A percentile compares a stretch with the other conserved stretches of the same genome.
phyloP scores from a whole-genome alignment of 768 basidiomycete genomes.

The Rubroboletus satanas region DNA sequence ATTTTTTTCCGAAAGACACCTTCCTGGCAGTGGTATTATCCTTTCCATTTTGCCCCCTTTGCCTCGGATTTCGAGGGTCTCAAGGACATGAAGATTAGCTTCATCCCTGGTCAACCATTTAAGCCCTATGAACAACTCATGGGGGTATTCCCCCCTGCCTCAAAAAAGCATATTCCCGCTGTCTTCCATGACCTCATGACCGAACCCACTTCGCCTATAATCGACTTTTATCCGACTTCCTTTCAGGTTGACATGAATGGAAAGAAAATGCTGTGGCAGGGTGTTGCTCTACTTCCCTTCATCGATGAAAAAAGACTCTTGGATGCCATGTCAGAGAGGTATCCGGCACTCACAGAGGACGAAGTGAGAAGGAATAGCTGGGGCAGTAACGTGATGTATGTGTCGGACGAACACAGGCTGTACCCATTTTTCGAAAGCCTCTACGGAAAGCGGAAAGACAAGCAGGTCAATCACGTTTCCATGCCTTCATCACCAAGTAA shows the following conservation, averaged over 20 bases:
- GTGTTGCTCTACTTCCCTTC: slow-evolving; percentile 93
- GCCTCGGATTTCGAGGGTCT: slow-evolving; percentile 89
- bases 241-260: slow-evolving; percentile 99
- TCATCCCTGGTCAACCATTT: slow-evolving; percentile 82
- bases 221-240: slow-evolving; percentile 89
- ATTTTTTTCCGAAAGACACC: slow-evolving; percentile 52
- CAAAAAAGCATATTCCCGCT: slow-evolving; percentile 83
- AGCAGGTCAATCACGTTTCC: slow-evolving; percentile 51
- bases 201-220: slow-evolving; percentile 82
- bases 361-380: slow-evolving; percentile 81
- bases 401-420: slow-evolving; percentile 77
- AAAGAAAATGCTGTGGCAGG: slow-evolving; percentile 99
- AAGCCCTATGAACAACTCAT: slow-evolving; percentile 97
- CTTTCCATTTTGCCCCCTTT: slow-evolving; percentile 97
- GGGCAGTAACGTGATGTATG: slow-evolving; percentile 81
- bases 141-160: slow-evolving; percentile 91
- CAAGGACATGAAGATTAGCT: slow-evolving; percentile 72
- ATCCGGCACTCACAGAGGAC: slow-evolving; percentile 67
- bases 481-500: neutral
- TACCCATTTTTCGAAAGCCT: slow-evolving; percentile 85
- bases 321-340: slow-evolving; percentile 71
- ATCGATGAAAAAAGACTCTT: slow-evolving; percentile 84
- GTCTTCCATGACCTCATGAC: slow-evolving; percentile 88
- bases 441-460: slow-evolving; percentile 83
- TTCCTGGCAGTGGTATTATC: slow-evolving; percentile 99